Conservation (phyloP, 331 rosid genomes). For the Pyracantha coccinea region DNA sequence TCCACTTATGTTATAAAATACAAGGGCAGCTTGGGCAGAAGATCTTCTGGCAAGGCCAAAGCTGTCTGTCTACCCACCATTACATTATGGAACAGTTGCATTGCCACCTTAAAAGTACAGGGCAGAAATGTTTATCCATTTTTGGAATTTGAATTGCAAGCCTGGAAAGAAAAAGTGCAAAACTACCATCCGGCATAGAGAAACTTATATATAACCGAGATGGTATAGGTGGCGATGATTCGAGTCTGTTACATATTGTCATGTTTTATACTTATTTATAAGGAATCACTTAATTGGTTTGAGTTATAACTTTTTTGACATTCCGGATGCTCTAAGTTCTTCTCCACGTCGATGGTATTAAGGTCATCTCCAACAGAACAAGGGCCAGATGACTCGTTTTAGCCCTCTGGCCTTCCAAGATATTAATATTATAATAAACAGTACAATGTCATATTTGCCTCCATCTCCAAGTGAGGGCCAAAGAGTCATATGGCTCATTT, state of each 20-base stretch:
- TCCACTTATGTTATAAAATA: neutral
- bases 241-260: accelerated
- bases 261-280: too few species aligned
- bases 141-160: neutral
- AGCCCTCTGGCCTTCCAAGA: too few species aligned
- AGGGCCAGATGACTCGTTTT: too few species aligned
- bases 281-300: too few species aligned
- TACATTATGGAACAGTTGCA: neutral
- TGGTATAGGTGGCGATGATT: accelerated
- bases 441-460: too few species aligned
- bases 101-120: neutral
- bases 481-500: too few species aligned
- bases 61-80: neutral
- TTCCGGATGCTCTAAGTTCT: too few species aligned
- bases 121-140: neutral
- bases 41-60: neutral
- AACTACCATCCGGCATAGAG: neutral
- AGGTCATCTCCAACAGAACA: too few species aligned
- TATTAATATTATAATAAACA: too few species aligned
- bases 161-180: neutral
- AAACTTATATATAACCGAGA: neutral
- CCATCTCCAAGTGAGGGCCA: too few species aligned
- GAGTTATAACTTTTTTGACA: too few species aligned
- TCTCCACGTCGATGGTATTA: too few species aligned
- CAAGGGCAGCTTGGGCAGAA: neutral